These are phyloP conservation scores for Begonia loranthoides DNA, from an alignment of 306 rosid genomes.

Conservation along the genomic window DNA sequence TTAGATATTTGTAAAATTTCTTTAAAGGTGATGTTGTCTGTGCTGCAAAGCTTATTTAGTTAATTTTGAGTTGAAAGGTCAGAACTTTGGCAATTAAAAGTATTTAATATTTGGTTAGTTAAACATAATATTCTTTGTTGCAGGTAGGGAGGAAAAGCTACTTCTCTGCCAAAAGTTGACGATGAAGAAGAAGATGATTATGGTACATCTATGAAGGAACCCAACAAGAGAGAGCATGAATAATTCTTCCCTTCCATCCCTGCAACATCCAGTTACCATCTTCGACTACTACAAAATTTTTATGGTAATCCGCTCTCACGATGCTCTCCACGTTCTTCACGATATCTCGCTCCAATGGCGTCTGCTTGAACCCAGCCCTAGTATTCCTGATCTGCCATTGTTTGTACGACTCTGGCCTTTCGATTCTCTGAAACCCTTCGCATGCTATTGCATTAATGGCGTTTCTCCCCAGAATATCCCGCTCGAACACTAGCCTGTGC, in stretches of 20 bases:
- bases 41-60: too few relatives aligned
- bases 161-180: too few relatives aligned
- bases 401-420: slow-evolving; percentile 55
- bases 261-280: slow-evolving; percentile 58
- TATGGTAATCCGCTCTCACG: slow-evolving; percentile 22
- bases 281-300: slow-evolving; percentile 40
- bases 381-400: slow-evolving; percentile 44
- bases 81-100: too few relatives aligned
- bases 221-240: slow-evolving; percentile 47
- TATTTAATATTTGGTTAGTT: too few relatives aligned
- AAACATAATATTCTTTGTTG: too few relatives aligned
- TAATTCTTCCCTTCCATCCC: slow-evolving; percentile 63
- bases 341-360: slow-evolving; percentile 28
- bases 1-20: too few relatives aligned
- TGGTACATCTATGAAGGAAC: slow-evolving; percentile 14
- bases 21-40: too few relatives aligned
- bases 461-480: slow-evolving; percentile 38
- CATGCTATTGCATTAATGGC: slow-evolving; percentile 44
- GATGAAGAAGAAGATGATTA: too few relatives aligned
- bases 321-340: slow-evolving; percentile 25
- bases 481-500: slow-evolving; percentile 41
- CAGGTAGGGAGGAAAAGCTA: too few relatives aligned
- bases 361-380: slow-evolving; percentile 44
- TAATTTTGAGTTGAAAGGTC: too few relatives aligned
- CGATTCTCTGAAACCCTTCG: slow-evolving; percentile 50